These are phyloP conservation scores for Ambrosia hybrid DNA, from an alignment of 140 eudicot genomes.

Conservation along the genomic window DNA sequence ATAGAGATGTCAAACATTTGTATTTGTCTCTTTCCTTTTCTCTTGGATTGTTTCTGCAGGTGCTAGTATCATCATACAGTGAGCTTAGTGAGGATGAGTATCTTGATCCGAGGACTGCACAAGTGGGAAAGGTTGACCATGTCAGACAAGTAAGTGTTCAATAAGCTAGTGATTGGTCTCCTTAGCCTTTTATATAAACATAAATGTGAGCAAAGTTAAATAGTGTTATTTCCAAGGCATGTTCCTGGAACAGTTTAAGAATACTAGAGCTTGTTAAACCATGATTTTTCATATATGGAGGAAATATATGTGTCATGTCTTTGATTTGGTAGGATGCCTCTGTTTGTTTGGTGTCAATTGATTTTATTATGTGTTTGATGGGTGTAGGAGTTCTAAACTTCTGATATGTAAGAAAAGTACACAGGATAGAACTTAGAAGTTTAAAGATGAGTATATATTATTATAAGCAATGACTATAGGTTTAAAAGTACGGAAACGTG, in stretches of 20 bases:
- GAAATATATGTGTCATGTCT: neutral
- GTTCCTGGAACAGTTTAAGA: neutral
- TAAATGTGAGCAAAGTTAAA: slow-evolving; percentile 1
- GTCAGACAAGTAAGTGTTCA: slow-evolving; percentile 80
- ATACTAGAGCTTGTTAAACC: neutral
- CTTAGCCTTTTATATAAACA: slow-evolving; percentile 7
- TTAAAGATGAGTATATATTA: neutral
- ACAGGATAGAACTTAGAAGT: neutral
- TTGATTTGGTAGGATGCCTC: slow-evolving; percentile 5
- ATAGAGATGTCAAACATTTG: neutral
- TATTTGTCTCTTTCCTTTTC: neutral
- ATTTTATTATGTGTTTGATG: neutral
- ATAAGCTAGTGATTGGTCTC: slow-evolving; percentile 5
- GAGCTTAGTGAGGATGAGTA: slow-evolving; percentile 79
- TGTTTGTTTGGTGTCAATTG: slow-evolving; percentile 12
- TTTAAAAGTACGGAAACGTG: too few species aligned
- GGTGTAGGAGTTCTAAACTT: neutral
- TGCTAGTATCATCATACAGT: slow-evolving; percentile 64
- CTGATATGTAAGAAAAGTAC: neutral
- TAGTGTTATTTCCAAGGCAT: neutral
- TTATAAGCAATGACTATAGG: too few species aligned
- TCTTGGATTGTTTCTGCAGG: slow-evolving; percentile 46
- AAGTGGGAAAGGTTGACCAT: slow-evolving; percentile 91
- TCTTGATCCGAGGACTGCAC: slow-evolving; percentile 97
- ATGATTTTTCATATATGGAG: neutral